A percentile compares a stretch with the other conserved stretches of the same genome.
These are phyloP conservation scores for Tremella yokohamensis DNA, from an alignment of 768 basidiomycete species.

Conservation along the genomic window DNA sequence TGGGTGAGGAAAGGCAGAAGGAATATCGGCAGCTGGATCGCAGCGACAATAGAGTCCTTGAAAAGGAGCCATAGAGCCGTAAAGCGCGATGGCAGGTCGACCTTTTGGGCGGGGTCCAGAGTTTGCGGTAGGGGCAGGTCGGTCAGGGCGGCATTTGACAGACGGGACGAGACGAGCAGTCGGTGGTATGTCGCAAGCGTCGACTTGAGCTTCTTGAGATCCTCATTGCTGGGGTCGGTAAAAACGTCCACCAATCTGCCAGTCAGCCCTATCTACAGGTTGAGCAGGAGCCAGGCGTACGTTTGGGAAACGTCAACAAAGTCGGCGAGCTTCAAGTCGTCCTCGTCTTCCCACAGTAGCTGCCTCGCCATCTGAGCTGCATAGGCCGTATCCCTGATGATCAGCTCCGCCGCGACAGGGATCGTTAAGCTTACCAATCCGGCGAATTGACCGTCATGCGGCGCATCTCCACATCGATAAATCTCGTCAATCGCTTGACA, in stretches of 20 bases:
- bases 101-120: slow-evolving; percentile 72
- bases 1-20: slow-evolving; percentile 69
- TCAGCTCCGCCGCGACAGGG: not conserved
- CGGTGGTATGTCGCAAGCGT: slow-evolving; percentile 83
- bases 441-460: slow-evolving; percentile 83
- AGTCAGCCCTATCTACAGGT: not conserved
- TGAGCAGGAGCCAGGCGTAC: slow-evolving; percentile 60
- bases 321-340: slow-evolving; percentile 70
- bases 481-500: slow-evolving; percentile 78
- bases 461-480: slow-evolving; percentile 67
- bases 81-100: slow-evolving; percentile 76
- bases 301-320: slow-evolving; percentile 84
- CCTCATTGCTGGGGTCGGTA: slow-evolving; percentile 63
- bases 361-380: slow-evolving; percentile 88
- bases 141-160: slow-evolving; percentile 80
- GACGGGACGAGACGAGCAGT: slow-evolving; percentile 70
- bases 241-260: slow-evolving; percentile 82
- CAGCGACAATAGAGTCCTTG: slow-evolving; percentile 67
- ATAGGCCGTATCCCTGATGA: slow-evolving; percentile 79
- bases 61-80: slow-evolving; percentile 72
- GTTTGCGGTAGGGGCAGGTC: slow-evolving; percentile 77
- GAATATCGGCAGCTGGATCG: slow-evolving; percentile 82
- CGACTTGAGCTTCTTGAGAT: slow-evolving; percentile 62
- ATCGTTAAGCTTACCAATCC: slow-evolving; percentile 63
- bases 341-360: slow-evolving; percentile 82